Evolutionary conservation across 1,284 basidiomycete species (phyloP), one percentile per base, ranked within the genome.

Genomic region (Fomes fomentarius): DNA sequence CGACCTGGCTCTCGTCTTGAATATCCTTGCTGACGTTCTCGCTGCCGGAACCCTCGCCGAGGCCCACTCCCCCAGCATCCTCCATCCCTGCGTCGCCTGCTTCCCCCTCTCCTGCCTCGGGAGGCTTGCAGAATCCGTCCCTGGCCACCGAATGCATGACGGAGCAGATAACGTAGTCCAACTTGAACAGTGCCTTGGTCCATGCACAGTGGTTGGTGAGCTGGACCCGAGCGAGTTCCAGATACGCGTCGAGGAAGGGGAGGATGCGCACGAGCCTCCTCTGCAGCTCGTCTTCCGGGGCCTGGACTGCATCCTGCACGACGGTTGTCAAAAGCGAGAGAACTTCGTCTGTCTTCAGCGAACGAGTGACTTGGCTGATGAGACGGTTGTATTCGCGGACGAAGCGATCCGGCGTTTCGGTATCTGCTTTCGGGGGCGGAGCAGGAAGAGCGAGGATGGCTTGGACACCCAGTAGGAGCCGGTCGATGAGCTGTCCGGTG

Each of bases 1-100:
- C 97, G 28, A 99, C 92, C 67, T 97, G 94, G 66, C 92, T 91
- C 70, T 99, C 96, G 56, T 98, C 94, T 65, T 94, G 88, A 52
- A 98, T 94, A 66, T 97, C 91, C 63, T 93, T 89, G 75, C 91
- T 94, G 50, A 95, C 89, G 65, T 97, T 91, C 71, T 98, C 85
- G 17, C 78, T 77, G 1, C 96, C 95, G 1, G 82, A 76, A 1
- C 96, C 96, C 61, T 91, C 84, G 11, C 96, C 96, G 60, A 98
- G 74, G 1, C 96, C 95, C 1, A 89, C 84, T 2, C 94, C 95
- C 42, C 84, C 92, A 7, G 76, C 73, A 4, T 79, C 74, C 37
- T 89, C 84, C 6, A 77, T 76, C 4, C 76, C 78, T 25, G 79
- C 79, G 5, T 78, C 78, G 3, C 76, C 76, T 21, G 80, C 83